Base-by-base conservation (phyloP, 495 filamentous ascomycete species). In the Penicillium mononematosum region DNA sequence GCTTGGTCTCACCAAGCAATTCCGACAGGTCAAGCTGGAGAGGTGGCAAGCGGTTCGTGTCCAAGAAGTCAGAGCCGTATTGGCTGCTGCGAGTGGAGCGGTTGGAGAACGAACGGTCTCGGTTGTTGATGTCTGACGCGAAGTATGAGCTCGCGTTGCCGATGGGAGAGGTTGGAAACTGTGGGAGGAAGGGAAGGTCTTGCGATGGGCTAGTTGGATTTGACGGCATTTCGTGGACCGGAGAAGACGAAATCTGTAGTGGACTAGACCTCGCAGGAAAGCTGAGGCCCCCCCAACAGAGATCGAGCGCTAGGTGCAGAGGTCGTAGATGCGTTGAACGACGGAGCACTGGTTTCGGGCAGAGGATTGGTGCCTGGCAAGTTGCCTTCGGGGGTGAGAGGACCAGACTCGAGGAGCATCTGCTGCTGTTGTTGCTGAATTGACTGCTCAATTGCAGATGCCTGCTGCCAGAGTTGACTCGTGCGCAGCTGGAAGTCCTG, bases 401-500 rank as follows among this genome's bases (percentile, higher is more conserved):
- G 72, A 36, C 71, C 78, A 43, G 75, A 69, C 16, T 78, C 78
- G 56, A 75, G 55, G 46, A 79, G 72, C 67, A 73, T 70, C 34
- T 73, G 68, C 56, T 77, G 78, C 58, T 73, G 68, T 50, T 76
- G 74, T 53, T 74, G 71, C 31, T 78, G 73, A 45, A 79, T 76
- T 2, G 75, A 72, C 53, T 77, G 74, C 56, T 80, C 77, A 24
- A 81, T 70, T 5, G 72, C 66, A 19, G 73, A 70, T 38, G 73
- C 73, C 61, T 83, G 78, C 38, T 81, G 76, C 74, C 73, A 77
- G 25, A 75, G 61, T 56, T 81, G 75, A 63, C 70, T 75, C 12
- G 74, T 80, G 41, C 70, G 71, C 55, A 74, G 41, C 24, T 78
- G 77, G 51, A 73, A 79, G 24, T 81, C 77, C 50, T 82, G 77